Evolutionary conservation across 225 moss, liverwort and hornwort species (phyloP).

Genomic region (Sphagnum tenellum): DNA sequence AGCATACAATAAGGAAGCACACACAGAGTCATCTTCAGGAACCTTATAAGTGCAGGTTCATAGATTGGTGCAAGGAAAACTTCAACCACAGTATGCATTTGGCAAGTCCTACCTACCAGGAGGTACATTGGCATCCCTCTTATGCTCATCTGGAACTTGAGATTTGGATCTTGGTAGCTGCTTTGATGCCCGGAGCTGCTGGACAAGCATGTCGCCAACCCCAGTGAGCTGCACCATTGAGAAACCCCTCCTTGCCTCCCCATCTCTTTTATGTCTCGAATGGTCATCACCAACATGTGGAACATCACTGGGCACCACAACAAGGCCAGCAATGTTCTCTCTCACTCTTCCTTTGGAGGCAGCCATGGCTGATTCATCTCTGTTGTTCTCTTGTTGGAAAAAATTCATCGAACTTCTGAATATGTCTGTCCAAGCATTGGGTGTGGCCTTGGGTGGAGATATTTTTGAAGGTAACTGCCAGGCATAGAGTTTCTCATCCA

Average conservation of each 20-base stretch:
- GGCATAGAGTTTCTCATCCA: slow-evolving; percentile 50
- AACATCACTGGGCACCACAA: slow-evolving; percentile 28
- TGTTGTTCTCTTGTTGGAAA: slow-evolving; percentile 18
- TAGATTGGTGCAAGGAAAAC: not conserved
- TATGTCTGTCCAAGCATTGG: slow-evolving; percentile 41
- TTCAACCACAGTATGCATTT: not conserved
- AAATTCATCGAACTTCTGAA: slow-evolving; percentile 29
- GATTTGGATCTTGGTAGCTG: slow-evolving; percentile 15
- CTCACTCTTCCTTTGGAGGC: slow-evolving; percentile 8
- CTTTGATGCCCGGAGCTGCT: slow-evolving; percentile 45
- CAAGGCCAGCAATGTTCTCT: slow-evolving; percentile 53
- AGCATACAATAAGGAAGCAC: not conserved
- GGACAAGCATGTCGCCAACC: slow-evolving; percentile 55
- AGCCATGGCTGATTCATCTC: slow-evolving; percentile 4
- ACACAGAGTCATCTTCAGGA: no score
- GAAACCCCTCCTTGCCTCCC: slow-evolving; percentile 27
- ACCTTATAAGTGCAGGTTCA: not conserved
- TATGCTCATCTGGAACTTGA: slow-evolving; percentile 13
- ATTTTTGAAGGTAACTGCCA: slow-evolving; percentile 76
- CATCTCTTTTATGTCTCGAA: slow-evolving; percentile 7
- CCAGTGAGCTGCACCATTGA: slow-evolving; percentile 71
- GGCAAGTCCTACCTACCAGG: slow-evolving; percentile 19
- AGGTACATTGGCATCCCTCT: slow-evolving; percentile 11
- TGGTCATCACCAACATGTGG: slow-evolving; percentile 1
- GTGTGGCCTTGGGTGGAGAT: slow-evolving; percentile 39